Percentiles rank a stretch among this genome's conserved stretches.
Conservation (phyloP, 2,329 filamentous ascomycete species). For the Fusarium sp. region DNA sequence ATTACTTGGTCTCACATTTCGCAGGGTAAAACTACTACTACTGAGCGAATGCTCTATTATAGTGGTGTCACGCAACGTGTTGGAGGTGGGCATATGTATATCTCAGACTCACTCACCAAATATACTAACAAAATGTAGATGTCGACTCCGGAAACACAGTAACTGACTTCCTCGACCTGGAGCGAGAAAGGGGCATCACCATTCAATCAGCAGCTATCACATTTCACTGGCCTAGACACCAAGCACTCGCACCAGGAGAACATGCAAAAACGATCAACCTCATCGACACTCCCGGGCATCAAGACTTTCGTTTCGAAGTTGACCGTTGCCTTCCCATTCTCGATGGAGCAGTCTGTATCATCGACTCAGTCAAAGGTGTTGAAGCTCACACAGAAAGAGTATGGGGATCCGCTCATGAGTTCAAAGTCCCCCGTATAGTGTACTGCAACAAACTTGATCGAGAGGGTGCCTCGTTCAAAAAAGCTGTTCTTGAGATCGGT, state of each 20-base stretch:
- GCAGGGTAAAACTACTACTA: conserved; percentile 94
- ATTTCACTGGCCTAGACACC: conserved; percentile 83
- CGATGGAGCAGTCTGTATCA: conserved; percentile 90
- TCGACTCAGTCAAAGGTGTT: conserved; percentile 91
- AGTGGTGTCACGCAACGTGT: conserved; percentile 88
- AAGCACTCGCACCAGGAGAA: conserved; percentile 50
- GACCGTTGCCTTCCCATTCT: conserved; percentile 87
- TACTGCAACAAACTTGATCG: conserved; percentile 84
- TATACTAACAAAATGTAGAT: conserved; percentile 57
- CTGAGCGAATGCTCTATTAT: conserved; percentile 98
- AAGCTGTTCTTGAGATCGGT: conserved; percentile 86
- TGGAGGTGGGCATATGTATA: conserved; percentile 61
- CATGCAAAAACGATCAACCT: conserved; percentile 79
- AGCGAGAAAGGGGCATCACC: conserved; percentile 91
- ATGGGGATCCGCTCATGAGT: conserved; percentile 88
- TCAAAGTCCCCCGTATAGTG: conserved; percentile 81
- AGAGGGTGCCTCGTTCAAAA: conserved; percentile 78
- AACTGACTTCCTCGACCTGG: conserved; percentile 94
- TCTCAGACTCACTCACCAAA: background rate
- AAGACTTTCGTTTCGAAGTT: conserved; percentile 97
- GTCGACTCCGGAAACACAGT: conserved; percentile 97
- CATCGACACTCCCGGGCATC: conserved; percentile 93
- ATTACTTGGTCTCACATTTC: background rate
- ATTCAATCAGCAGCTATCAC: conserved; percentile 98
- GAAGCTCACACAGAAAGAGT: conserved; percentile 98